Evolutionary conservation across 441 rosid genomes (phyloP), one percentile per base, ranked within the genome.

Genomic region (Brassica balearica): DNA sequence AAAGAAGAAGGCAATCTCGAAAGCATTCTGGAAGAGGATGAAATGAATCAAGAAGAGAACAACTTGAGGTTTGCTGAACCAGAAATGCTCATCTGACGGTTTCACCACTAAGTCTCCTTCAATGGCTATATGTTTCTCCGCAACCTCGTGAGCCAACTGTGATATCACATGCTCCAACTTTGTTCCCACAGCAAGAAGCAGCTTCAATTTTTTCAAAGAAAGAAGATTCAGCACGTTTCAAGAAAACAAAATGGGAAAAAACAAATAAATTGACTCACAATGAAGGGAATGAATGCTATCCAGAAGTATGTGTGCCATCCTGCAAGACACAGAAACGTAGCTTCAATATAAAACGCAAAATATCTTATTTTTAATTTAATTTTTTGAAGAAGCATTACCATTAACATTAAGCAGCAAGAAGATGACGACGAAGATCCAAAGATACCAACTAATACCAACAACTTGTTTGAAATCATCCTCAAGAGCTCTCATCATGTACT

Each of bases 371-470:
- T 17, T 17, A 17, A 17, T 17, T 17, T 17, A 17, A 17, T 17
- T 17, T 17, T 17, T 17, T 17, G 19, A 17, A 17, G 48, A 43
- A 10, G 74, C 48, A 36, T 55, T 73, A 91, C 96, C 93, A 55
- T 84, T 67, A 65, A 91, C 74, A 85, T 91, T 91, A 15, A 91
- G 88, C 74, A 89, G 63, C 86, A 91, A 82, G 85, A 91, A 91
- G 80, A 89, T 17, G 76, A 89, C 86, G 38, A 89, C 89, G 6
- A 89, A 89, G 75, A 86, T 77, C 96, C 93, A 91, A 58, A 91
- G 93, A 77, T 86, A 89, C 96, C 96, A 91, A 82, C 96, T 91
- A 80, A 91, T 89, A 72, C 93, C 92, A 76, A 91, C 92, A 19
- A 91, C 96, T 82, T 70, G 85, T 82, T 85, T 88, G 72, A 91